Evolutionary conservation across 257 asterid species (phyloP), one percentile per base, ranked within the genome.

Genomic region (Sherardia arvensis): DNA sequence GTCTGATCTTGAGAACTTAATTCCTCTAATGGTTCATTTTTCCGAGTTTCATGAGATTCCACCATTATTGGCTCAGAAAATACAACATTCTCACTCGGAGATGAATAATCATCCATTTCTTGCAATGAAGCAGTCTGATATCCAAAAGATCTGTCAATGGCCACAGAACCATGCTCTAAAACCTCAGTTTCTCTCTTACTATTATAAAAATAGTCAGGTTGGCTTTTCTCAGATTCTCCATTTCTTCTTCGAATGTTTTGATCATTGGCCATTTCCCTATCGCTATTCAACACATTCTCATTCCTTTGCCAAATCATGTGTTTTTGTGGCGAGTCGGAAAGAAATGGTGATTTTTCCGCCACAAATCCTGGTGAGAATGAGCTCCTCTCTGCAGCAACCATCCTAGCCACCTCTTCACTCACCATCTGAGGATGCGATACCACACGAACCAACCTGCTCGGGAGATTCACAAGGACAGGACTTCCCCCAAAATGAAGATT

Each of bases 301-400:
- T 67, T 72, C 61, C 27, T 69, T 15, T 36, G 9, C 14, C 28
- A 29, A n/a, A 51, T 2, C 64, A 34, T 54, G 70, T 57, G 33
- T 21, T 61, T 71, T 38, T 67, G 78, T 14, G 77, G 78, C 25
- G 80, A 78, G 65, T 70, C 71, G 51, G 78, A 70, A 67, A 62
- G 60, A 27, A 81, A 66, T 28, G 84, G 84, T 21, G 74, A 71
- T 54, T 64, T 76, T 70, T 76, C 81, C 25, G 56, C 22, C 21
- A 27, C 65, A 64, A 72, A 67, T 26, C 63, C 70, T 69, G 65
- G 58, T 51, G 34, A 66, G 53, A 64, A 32, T 56, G 72, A 53
- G 34, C 70, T 73, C 47, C 36, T 59, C 61, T 64, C 81, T 63
- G 75, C 84, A 63, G 45, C 38, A 26, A 73, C 29, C 66, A 60